Percentiles rank a stretch among this genome's conserved stretches.
phyloP scores from a whole-genome alignment of 306 rosid genomes.

The Vigna radiata region DNA sequence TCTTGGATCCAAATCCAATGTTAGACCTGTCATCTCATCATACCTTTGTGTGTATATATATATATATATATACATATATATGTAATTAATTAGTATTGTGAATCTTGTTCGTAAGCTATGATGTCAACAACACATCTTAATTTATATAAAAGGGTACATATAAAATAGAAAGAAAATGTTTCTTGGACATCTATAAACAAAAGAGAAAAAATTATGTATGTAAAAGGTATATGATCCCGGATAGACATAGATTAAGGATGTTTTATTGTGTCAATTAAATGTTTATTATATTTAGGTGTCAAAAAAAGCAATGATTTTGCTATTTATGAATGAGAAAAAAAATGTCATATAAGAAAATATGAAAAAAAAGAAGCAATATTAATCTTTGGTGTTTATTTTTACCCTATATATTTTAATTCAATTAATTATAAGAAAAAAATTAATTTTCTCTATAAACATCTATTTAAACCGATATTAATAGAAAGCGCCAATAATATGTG shows the following conservation, averaged over 20 bases:
- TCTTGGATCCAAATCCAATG: background rate
- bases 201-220: background rate
- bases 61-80: no score
- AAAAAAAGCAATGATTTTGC: background rate
- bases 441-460: background rate
- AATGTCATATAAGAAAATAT: no score
- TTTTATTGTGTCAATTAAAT: background rate
- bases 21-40: background rate
- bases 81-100: background rate
- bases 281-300: background rate
- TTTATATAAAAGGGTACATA: background rate
- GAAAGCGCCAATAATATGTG: background rate
- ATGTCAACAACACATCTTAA: background rate
- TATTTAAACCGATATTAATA: background rate
- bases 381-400: background rate
- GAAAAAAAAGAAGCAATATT: background rate
- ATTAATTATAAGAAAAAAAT: background rate
- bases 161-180: background rate
- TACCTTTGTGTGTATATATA: no score
- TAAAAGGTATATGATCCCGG: background rate
- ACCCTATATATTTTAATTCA: background rate
- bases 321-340: no score
- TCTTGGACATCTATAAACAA: background rate
- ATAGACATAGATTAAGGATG: background rate
- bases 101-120: background rate